Evolutionary conservation across 768 basidiomycete genomes (phyloP).

Genomic region (Kwoniella sp.): DNA sequence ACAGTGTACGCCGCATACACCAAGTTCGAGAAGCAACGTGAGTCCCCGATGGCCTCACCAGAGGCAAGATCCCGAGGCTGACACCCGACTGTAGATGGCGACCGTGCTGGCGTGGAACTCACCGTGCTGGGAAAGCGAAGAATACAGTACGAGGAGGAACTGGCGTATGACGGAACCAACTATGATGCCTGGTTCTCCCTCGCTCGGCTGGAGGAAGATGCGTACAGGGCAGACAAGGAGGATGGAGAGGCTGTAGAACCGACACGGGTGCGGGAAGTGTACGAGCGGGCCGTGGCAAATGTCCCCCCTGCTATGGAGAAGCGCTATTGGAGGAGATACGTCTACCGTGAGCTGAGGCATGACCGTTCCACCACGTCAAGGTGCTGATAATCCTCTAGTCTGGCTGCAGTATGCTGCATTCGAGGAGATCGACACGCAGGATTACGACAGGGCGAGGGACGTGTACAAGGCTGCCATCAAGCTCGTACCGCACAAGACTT

Average conservation of each 20-base stretch:
- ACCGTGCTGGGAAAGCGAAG: slow-evolving; percentile 96
- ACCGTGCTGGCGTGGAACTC: slow-evolving; percentile 76
- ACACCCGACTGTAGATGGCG: slow-evolving; percentile 57
- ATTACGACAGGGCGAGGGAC: slow-evolving; percentile 76
- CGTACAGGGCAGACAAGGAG: slow-evolving; percentile 67
- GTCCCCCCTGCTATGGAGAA: slow-evolving; percentile 93
- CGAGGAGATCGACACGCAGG: slow-evolving; percentile 94
- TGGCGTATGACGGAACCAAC: slow-evolving; percentile 82
- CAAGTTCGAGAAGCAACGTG: slow-evolving; percentile 91
- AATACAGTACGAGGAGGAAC: slow-evolving; percentile 96
- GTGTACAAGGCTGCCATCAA: slow-evolving; percentile 85
- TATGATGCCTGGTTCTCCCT: slow-evolving; percentile 99
- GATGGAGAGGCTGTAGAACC: slow-evolving; percentile 53
- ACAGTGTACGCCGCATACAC: slow-evolving; percentile 84
- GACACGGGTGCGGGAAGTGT: slow-evolving; percentile 81
- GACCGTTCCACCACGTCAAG: not conserved
- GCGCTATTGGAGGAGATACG: slow-evolving; percentile 60
- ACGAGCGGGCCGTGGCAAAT: slow-evolving; percentile 90
- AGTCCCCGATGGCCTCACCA: slow-evolving; percentile 5
- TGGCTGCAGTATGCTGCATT: slow-evolving; percentile 96
- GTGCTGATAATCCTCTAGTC: slow-evolving; percentile 43
- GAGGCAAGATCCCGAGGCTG: not conserved
- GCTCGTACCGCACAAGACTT: slow-evolving; percentile 90
- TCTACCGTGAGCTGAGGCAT: slow-evolving; percentile 33
- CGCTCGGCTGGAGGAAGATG: slow-evolving; percentile 84